These are phyloP conservation scores for Mikania micrantha DNA, from an alignment of 129 eudicot genomes.

Conservation along the genomic window DNA sequence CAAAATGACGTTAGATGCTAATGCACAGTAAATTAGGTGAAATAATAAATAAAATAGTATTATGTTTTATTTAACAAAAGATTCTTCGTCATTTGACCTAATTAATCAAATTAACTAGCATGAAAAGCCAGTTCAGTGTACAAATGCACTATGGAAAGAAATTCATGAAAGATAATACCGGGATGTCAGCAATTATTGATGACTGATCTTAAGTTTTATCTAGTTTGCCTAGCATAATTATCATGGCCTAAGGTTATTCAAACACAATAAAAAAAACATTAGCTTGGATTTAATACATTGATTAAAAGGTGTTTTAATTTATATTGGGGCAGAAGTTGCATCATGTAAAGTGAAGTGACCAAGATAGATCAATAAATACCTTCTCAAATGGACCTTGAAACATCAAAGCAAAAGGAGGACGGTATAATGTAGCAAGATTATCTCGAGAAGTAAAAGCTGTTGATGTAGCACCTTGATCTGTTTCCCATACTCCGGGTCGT, in stretches of 20 bases:
- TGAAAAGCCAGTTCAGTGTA: background rate
- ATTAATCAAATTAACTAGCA: background rate
- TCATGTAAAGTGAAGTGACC: background rate
- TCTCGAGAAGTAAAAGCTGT: conserved; percentile 50
- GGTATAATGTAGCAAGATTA: conserved; percentile 89
- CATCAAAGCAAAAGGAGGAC: conserved; percentile 95
- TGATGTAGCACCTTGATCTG: conserved; percentile 61
- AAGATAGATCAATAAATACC: conserved; percentile 34
- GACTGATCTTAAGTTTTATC: background rate
- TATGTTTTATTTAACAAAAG: background rate
- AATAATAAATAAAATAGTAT: background rate
- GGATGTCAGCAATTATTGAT: background rate
- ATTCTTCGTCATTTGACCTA: background rate
- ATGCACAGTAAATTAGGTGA: background rate
- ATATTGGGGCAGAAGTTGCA: background rate
- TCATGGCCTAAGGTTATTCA: background rate
- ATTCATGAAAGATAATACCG: background rate
- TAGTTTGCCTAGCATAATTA: background rate
- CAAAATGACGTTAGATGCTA: background rate
- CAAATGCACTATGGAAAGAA: background rate
- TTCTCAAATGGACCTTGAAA: conserved; percentile 83
- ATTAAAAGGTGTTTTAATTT: background rate
- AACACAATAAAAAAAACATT: background rate
- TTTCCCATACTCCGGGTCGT: conserved; percentile 73
- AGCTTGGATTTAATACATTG: background rate